phyloP scores from a whole-genome alignment of 1,139 yeast genomes.

The Lodderomyces pseudojiufengensis region DNA sequence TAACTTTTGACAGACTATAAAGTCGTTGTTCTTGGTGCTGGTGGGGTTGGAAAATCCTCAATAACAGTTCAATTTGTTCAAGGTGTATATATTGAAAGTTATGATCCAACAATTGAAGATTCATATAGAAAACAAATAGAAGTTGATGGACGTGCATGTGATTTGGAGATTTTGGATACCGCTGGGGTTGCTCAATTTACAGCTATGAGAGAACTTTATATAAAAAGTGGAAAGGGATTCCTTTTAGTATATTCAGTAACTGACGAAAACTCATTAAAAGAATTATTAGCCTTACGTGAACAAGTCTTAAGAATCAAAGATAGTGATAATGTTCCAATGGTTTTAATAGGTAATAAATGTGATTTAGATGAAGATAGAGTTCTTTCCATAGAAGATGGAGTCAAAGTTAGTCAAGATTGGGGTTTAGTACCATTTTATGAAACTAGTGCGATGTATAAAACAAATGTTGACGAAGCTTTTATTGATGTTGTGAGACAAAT shows the following conservation, averaged over 20 bases:
- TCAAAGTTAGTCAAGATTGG: slow-evolving; percentile 78
- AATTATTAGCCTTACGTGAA: slow-evolving; percentile 75
- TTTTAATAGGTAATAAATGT: slow-evolving; percentile 83
- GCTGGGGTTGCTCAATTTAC: slow-evolving; percentile 54
- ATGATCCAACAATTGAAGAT: slow-evolving; percentile 54
- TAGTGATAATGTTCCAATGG: slow-evolving; percentile 73
- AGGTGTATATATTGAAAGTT: slow-evolving; percentile 50
- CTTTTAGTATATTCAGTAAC: slow-evolving; percentile 87
- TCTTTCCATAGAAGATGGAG: slow-evolving; percentile 76
- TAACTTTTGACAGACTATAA: slow-evolving; percentile 31
- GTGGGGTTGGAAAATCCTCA: slow-evolving; percentile 52
- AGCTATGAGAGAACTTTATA: slow-evolving; percentile 67
- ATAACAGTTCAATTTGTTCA: slow-evolving; percentile 51
- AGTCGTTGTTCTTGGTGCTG: slow-evolving; percentile 50
- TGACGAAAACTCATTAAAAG: slow-evolving; percentile 79
- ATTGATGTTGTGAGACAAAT: slow-evolving; percentile 86
- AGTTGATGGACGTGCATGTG: slow-evolving; percentile 88
- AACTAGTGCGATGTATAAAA: slow-evolving; percentile 87
- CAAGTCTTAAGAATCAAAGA: slow-evolving; percentile 90
- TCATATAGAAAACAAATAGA: slow-evolving; percentile 90
- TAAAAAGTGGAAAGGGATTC: slow-evolving; percentile 83
- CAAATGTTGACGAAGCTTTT: slow-evolving; percentile 89
- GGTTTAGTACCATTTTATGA: slow-evolving; percentile 90
- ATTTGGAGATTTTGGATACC: slow-evolving; percentile 60
- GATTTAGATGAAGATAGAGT: slow-evolving; percentile 76